phyloP scores from a whole-genome alignment of 2,329 filamentous ascomycete genomes.

The Fusarium algeriense region DNA sequence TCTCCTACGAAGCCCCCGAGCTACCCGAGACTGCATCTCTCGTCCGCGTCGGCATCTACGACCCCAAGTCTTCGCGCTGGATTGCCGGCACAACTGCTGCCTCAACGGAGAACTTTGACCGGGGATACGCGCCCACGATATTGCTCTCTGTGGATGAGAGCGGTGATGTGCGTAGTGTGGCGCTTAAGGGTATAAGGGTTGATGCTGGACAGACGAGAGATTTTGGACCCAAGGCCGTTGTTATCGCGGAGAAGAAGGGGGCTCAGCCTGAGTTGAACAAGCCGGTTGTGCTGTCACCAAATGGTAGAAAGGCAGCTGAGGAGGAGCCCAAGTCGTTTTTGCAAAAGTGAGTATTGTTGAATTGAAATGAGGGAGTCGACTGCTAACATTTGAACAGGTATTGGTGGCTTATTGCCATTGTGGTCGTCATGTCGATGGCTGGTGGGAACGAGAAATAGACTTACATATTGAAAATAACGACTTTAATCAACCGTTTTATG shows the following conservation, averaged over 20 bases:
- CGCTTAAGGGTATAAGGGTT: slow-evolving; percentile 67
- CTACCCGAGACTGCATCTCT: slow-evolving; percentile 60
- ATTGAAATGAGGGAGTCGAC: background rate
- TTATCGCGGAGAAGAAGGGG: slow-evolving; percentile 62
- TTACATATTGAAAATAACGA: background rate
- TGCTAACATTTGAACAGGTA: slow-evolving; percentile 64
- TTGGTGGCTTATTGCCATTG: slow-evolving; percentile 73
- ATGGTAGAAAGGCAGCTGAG: slow-evolving; percentile 68
- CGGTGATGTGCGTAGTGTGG: slow-evolving; percentile 63
- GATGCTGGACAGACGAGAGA: slow-evolving; percentile 75
- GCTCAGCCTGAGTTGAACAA: slow-evolving; percentile 71
- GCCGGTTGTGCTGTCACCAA: slow-evolving; percentile 70
- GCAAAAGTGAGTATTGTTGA: slow-evolving; percentile 68
- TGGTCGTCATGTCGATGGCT: slow-evolving; percentile 65
- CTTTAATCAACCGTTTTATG: slow-evolving; percentile 4
- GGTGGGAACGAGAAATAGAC: slow-evolving; percentile 67
- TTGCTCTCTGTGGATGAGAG: slow-evolving; percentile 62
- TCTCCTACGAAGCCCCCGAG: slow-evolving; percentile 69
- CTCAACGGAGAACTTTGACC: slow-evolving; percentile 68
- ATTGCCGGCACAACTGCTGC: slow-evolving; percentile 67
- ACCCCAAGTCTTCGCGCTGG: slow-evolving; percentile 62
- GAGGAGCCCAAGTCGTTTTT: slow-evolving; percentile 73
- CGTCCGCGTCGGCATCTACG: slow-evolving; percentile 70
- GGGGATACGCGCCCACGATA: slow-evolving; percentile 71
- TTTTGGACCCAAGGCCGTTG: slow-evolving; percentile 70